These are phyloP conservation scores for Sesbania bispinosa DNA, from an alignment of 306 rosid species.

Conservation along the genomic window DNA sequence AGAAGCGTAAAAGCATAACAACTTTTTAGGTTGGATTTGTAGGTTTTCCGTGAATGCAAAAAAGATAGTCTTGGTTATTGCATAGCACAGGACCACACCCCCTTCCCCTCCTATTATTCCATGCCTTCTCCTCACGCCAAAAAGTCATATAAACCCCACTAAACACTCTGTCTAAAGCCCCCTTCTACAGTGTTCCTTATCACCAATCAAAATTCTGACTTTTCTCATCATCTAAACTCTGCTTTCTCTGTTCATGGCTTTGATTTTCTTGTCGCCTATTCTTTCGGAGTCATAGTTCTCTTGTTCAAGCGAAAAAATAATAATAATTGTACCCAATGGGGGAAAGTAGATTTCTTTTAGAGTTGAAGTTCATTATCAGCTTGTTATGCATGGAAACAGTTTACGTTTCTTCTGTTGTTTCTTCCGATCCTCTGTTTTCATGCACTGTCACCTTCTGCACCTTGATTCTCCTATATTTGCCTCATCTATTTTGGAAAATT, in stretches of 20 bases:
- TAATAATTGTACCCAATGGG: constrained; percentile 26
- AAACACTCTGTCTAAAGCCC: constrained; percentile 32
- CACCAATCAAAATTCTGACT: constrained; percentile 17
- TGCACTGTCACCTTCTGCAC: constrained; percentile 53
- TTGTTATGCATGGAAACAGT: constrained; percentile 29
- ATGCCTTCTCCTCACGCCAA: constrained; percentile 41
- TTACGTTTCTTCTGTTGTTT: constrained; percentile 29
- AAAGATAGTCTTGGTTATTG: constrained; percentile 51
- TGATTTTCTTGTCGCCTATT: constrained; percentile 16
- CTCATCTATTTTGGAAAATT: constrained; percentile 39
- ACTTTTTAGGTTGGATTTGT: constrained; percentile 50
- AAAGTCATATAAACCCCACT: constrained; percentile 49
- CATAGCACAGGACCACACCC: constrained; percentile 37
- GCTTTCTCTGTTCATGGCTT: constrained; percentile 34
- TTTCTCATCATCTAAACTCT: background rate
- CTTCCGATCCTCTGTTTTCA: constrained; percentile 64
- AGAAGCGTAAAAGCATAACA: constrained; percentile 29
- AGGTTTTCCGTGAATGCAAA: constrained; percentile 25
- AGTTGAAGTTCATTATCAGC: constrained; percentile 35
- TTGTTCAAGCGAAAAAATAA: background rate
- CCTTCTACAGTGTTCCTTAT: constrained; percentile 20
- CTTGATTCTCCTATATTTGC: constrained; percentile 58
- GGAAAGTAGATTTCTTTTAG: constrained; percentile 21
- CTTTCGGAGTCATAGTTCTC: constrained; percentile 5
- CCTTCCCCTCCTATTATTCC: constrained; percentile 33